Evolutionary conservation across 2,329 filamentous ascomycete genomes (phyloP).

Genomic region (Colletotrichum sansevieriae): DNA sequence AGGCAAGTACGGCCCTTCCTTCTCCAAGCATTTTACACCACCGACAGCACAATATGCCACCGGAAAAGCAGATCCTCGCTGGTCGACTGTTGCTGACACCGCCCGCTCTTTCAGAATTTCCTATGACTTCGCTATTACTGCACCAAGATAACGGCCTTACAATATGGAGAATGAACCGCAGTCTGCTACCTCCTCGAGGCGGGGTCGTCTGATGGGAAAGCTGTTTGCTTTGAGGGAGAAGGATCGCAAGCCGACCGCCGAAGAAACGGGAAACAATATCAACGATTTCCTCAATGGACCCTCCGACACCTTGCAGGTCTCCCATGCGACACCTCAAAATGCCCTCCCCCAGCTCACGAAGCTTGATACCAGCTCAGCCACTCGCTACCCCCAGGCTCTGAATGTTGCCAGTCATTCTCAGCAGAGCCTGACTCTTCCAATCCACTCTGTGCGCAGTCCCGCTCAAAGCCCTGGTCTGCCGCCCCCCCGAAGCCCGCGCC

Average conservation of each 20-base stretch:
- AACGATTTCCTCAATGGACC: slow-evolving; percentile 71
- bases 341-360: slow-evolving; percentile 60
- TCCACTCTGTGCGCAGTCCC: slow-evolving; percentile 58
- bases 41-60: slow-evolving; percentile 18
- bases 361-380: slow-evolving; percentile 68
- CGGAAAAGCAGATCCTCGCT: background rate
- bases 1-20: slow-evolving; percentile 24
- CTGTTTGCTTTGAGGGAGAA: slow-evolving; percentile 67
- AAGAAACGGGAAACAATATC: slow-evolving; percentile 60
- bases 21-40: background rate
- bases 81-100: slow-evolving; percentile 24
- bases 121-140: slow-evolving; percentile 33
- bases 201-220: slow-evolving; percentile 73
- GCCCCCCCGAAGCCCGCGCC: slow-evolving; percentile 55
- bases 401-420: slow-evolving; percentile 58
- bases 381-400: slow-evolving; percentile 68
- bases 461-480: slow-evolving; percentile 33
- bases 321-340: slow-evolving; percentile 61
- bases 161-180: slow-evolving; percentile 61
- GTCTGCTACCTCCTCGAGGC: slow-evolving; percentile 55
- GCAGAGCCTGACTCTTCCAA: slow-evolving; percentile 59
- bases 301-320: slow-evolving; percentile 67
- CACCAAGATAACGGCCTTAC: slow-evolving; percentile 40
- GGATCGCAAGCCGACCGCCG: slow-evolving; percentile 55
- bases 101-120: slow-evolving; percentile 13